These are phyloP conservation scores for Schizophyllum amplum DNA, from an alignment of 1,284 basidiomycete genomes.

Conservation along the genomic window DNA sequence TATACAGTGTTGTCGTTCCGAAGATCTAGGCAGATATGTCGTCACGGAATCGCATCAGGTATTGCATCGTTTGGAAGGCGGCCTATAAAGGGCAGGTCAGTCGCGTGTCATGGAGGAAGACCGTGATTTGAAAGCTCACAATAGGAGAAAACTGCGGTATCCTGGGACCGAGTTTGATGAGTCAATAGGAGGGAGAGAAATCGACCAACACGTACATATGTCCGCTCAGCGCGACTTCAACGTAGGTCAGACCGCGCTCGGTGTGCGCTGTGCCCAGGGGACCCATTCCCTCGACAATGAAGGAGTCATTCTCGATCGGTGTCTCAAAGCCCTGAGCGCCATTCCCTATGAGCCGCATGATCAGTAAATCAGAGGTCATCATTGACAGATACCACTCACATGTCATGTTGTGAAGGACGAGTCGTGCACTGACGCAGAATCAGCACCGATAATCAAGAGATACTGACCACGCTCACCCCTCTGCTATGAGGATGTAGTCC, in stretches of 20 bases:
- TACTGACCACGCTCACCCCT: slow-evolving; percentile 41
- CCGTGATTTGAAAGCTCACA: slow-evolving; percentile 33
- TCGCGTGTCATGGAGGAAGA: not conserved
- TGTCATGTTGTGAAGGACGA: slow-evolving; percentile 68
- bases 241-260: slow-evolving; percentile 61
- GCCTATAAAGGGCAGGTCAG: slow-evolving; percentile 30
- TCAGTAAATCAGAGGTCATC: not conserved
- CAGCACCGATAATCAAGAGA: not conserved
- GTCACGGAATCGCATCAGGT: slow-evolving; percentile 54
- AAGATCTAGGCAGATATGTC: not conserved
- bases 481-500: slow-evolving; percentile 64
- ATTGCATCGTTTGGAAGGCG: slow-evolving; percentile 63
- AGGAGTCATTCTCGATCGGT: slow-evolving; percentile 54
- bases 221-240: slow-evolving; percentile 57
- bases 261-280: slow-evolving; percentile 54
- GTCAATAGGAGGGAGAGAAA: not conserved
- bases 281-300: slow-evolving; percentile 63
- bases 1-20: no score
- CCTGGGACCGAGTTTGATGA: slow-evolving; percentile 24
- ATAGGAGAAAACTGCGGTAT: slow-evolving; percentile 59
- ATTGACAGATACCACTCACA: slow-evolving; percentile 32
- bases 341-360: slow-evolving; percentile 43
- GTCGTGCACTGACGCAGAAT: slow-evolving; percentile 37
- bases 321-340: slow-evolving; percentile 67
- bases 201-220: slow-evolving; percentile 47